Base-by-base conservation (phyloP, 345 rosid species). In the Heritiera littoralis region DNA sequence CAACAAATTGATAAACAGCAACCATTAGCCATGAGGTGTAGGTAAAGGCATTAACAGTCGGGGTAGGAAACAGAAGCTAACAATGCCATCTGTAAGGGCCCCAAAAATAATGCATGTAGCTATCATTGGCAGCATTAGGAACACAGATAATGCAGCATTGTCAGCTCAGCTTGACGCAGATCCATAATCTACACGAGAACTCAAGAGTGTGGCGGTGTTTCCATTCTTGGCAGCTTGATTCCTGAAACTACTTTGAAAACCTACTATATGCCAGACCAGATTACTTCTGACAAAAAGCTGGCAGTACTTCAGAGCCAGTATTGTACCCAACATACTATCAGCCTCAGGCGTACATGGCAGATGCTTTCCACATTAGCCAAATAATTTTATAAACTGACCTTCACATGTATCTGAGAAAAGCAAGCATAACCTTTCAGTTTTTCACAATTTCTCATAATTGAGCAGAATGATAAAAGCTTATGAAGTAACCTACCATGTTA, bases 401-500 rank as follows among this genome's bases (percentile, higher is more conserved):
- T 69, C 38, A 48, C 74, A 23, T 23, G 3, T 69, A 69, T 46
- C 7, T 23, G n/a, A 69, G 40, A 28, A 48, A 70, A 3, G 40
- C n/a, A n/a, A 10, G 56, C 20, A 49, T 15, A 46, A 69, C 10
- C 58, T 52, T 69, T 69, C 54, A 11, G n/a, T 12, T 71, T 28
- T 28, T 71, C 13, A 20, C 75, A 48, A 5, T 35, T 48, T 70
- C 58, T 13, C 41, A 48, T 28, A 23, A 51, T 51, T 51, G 61
- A 32, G 60, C 3, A 41, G n/a, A 51, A 18, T 14, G 23, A 49
- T 8, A 38, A 5, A 18, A 65, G 46, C 5, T 38, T 5, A 49
- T 2, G n/a, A 28, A 68, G 18, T 28, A 51, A 49, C 38, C 66
- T 58, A 81, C 87, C 86, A 75, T 76, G 58, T 60, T n/a, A 55